Evolutionary conservation across 2,329 filamentous ascomycete genomes (phyloP).

Genomic region (Cytospora piceae): DNA sequence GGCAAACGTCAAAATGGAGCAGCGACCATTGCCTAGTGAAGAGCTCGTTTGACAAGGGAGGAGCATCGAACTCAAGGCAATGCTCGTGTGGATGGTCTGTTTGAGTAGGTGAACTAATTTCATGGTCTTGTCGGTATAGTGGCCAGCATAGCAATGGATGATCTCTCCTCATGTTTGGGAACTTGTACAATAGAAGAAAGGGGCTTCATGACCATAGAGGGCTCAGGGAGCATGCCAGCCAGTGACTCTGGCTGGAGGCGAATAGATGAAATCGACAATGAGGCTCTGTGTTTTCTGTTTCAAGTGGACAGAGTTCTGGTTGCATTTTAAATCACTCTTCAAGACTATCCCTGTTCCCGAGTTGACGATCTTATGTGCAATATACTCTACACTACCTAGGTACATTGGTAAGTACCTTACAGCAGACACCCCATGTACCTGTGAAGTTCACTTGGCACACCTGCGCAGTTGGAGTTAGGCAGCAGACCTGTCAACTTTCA

Average conservation of each 20-base stretch:
- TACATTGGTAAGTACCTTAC: neutral
- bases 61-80: neutral
- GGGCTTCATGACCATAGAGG: slow-evolving; percentile 36
- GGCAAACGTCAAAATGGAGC: neutral
- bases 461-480: neutral
- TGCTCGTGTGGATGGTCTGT: slow-evolving; percentile 23
- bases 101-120: slow-evolving; percentile 33
- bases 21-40: neutral
- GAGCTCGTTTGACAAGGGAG: neutral
- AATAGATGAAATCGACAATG: slow-evolving; percentile 31
- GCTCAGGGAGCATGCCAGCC: slow-evolving; percentile 24
- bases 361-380: neutral
- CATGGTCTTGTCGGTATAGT: slow-evolving; percentile 25
- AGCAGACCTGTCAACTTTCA: neutral
- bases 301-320: neutral
- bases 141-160: slow-evolving; percentile 49
- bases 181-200: slow-evolving; percentile 53
- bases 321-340: neutral
- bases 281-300: slow-evolving; percentile 17
- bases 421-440: neutral
- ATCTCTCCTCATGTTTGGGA: slow-evolving; percentile 57
- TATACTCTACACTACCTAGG: neutral
- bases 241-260: slow-evolving; percentile 16
- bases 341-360: neutral
- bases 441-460: neutral